These are phyloP conservation scores for Penicillium sp. DNA, from an alignment of 2,329 filamentous ascomycete genomes.

Conservation along the genomic window DNA sequence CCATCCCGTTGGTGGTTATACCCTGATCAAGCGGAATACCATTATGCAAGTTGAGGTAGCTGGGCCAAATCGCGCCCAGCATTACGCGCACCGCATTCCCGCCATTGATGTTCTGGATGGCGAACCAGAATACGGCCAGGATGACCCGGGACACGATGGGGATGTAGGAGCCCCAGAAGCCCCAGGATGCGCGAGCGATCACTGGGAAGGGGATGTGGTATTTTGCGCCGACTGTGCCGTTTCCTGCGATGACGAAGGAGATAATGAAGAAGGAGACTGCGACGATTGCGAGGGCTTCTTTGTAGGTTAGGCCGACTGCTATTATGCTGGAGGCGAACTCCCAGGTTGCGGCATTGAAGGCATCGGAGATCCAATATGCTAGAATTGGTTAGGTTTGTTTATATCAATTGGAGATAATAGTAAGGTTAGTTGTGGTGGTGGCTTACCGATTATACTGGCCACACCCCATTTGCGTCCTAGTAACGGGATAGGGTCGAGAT, in stretches of 20 bases:
- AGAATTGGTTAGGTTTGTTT: not conserved
- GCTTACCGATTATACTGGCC: constrained; percentile 41
- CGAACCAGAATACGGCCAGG: constrained; percentile 63
- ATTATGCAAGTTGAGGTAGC: constrained; percentile 39
- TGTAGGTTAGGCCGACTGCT: constrained; percentile 41
- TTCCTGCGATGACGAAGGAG: constrained; percentile 60
- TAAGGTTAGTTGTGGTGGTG: not conserved
- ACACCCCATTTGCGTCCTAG: constrained; percentile 49
- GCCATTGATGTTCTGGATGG: constrained; percentile 66
- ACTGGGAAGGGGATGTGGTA: constrained; percentile 60
- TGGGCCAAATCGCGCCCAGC: constrained; percentile 54
- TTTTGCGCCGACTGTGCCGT: constrained; percentile 55
- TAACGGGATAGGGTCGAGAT: constrained; percentile 51
- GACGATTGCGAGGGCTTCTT: constrained; percentile 51
- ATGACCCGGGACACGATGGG: constrained; percentile 55
- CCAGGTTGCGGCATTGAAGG: constrained; percentile 57
- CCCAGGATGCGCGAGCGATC: constrained; percentile 56
- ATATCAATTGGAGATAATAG: not conserved
- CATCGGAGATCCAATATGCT: constrained; percentile 56
- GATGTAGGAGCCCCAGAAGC: constrained; percentile 58
- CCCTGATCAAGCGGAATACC: constrained; percentile 42
- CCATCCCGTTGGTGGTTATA: constrained; percentile 48
- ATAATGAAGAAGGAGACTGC: constrained; percentile 55
- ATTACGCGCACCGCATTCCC: constrained; percentile 55
- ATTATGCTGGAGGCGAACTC: constrained; percentile 51